Percentiles rank a stretch among this genome's conserved stretches.
These are phyloP conservation scores for Arthrobotrys iridis DNA, from an alignment of 2,329 filamentous ascomycete genomes.

Conservation along the genomic window DNA sequence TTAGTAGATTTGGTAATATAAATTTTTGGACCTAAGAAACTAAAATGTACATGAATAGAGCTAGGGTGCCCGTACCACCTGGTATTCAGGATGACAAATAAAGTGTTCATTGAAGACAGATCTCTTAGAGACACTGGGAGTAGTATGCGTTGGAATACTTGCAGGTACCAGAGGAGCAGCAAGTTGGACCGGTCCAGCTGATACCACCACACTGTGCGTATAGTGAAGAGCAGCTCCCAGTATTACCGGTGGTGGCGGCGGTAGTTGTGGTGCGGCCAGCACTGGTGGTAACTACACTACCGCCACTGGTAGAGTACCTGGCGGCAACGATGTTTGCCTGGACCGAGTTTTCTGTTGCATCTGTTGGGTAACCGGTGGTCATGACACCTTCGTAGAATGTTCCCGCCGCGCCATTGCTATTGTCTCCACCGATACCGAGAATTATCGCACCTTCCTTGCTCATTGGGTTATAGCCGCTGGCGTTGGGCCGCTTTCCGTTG, in stretches of 20 bases:
- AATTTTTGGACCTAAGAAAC: no score
- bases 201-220: constrained; percentile 61
- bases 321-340: constrained; percentile 72
- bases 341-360: constrained; percentile 69
- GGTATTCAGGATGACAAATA: no score
- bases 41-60: no score
- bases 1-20: no score
- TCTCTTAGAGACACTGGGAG: constrained; percentile 26
- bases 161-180: constrained; percentile 61
- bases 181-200: constrained; percentile 60
- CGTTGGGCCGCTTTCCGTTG: constrained; percentile 67
- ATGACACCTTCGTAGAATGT: constrained; percentile 75
- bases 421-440: constrained; percentile 77
- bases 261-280: background rate
- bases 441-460: constrained; percentile 73
- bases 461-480: constrained; percentile 71
- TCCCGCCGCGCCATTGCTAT: constrained; percentile 69
- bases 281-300: background rate
- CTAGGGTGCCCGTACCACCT: no score
- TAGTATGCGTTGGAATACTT: constrained; percentile 59
- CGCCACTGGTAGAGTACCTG: constrained; percentile 64
- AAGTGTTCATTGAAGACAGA: background rate
- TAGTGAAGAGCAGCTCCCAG: constrained; percentile 56
- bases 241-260: background rate
- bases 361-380: constrained; percentile 71